Percentiles rank a stretch among this genome's conserved stretches.
Conservation (phyloP, 2,329 filamentous ascomycete genomes). For the Aspergillus melleus region DNA sequence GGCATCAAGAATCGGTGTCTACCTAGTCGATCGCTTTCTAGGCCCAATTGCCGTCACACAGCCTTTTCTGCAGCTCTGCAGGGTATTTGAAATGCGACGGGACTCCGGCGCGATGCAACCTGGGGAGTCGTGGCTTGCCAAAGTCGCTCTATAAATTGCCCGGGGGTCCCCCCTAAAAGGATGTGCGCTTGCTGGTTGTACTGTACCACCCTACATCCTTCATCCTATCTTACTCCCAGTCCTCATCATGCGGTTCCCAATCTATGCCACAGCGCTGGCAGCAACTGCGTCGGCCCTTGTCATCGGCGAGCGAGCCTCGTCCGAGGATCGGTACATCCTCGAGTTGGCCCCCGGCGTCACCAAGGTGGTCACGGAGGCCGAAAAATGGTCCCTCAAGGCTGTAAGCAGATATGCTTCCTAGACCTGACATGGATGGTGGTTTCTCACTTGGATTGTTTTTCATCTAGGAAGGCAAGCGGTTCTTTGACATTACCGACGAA, state of each 20-base stretch:
- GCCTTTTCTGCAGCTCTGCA: background rate
- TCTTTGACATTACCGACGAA: constrained; percentile 2
- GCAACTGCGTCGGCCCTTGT: background rate
- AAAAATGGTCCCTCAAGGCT: constrained; percentile 4
- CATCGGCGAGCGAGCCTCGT: background rate
- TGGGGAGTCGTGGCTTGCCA: background rate
- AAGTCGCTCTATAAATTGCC: background rate
- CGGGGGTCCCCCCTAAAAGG: background rate
- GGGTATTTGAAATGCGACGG: background rate
- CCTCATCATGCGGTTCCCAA: background rate
- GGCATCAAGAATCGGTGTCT: background rate
- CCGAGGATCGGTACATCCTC: background rate
- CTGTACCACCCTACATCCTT: background rate
- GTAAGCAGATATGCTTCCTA: background rate
- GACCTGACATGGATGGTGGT: background rate
- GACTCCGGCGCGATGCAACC: background rate
- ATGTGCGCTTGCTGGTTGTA: background rate
- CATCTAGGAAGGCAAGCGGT: background rate
- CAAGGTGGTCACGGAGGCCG: constrained; percentile 1
- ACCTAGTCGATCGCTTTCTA: background rate
- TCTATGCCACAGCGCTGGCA: background rate
- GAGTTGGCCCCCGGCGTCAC: background rate
- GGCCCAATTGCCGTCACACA: background rate
- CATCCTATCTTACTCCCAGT: background rate
- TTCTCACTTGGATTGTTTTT: background rate